A percentile compares a stretch with the other conserved stretches of the same genome.
Evolutionary conservation across 2,329 filamentous ascomycete genomes (phyloP).

Genomic region (Piedraia hortae): DNA sequence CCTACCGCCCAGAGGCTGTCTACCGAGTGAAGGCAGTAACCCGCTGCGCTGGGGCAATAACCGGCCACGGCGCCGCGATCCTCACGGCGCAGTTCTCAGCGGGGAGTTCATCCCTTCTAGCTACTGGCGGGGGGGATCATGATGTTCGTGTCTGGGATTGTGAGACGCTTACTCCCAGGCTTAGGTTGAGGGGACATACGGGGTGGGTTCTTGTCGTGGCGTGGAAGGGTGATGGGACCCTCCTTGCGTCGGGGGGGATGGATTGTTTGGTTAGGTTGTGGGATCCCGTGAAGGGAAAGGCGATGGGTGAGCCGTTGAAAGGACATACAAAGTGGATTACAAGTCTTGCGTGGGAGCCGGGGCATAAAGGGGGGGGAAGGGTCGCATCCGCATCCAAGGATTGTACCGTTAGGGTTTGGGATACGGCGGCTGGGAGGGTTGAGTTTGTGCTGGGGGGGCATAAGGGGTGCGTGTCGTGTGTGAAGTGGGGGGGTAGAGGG

Average conservation of each 20-base stretch:
- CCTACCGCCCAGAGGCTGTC: slow-evolving; percentile 60
- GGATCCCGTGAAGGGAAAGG: slow-evolving; percentile 57
- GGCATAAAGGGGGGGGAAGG: slow-evolving; percentile 51
- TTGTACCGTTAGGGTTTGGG: slow-evolving; percentile 65
- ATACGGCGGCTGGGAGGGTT: slow-evolving; percentile 47
- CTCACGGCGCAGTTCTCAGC: slow-evolving; percentile 69
- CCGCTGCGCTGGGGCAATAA: slow-evolving; percentile 63
- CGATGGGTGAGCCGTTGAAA: slow-evolving; percentile 42
- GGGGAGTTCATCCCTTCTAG: slow-evolving; percentile 44
- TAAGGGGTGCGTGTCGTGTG: slow-evolving; percentile 67
- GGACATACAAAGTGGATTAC: slow-evolving; percentile 81
- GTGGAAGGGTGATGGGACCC: slow-evolving; percentile 60
- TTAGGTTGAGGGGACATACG: slow-evolving; percentile 65
- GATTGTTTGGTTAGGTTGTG: slow-evolving; percentile 78
- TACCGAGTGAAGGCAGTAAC: slow-evolving; percentile 84
- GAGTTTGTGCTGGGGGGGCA: slow-evolving; percentile 71
- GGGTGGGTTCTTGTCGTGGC: slow-evolving; percentile 73
- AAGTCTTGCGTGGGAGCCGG: slow-evolving; percentile 76
- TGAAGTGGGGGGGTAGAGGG: slow-evolving; percentile 81
- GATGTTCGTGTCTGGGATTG: slow-evolving; percentile 88
- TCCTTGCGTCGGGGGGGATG: slow-evolving; percentile 73
- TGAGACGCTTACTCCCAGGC: slow-evolving; percentile 67
- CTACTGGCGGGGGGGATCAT: slow-evolving; percentile 71
- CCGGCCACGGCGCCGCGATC: slow-evolving; percentile 78
- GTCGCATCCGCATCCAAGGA: slow-evolving; percentile 79